Evolutionary conservation across 2,329 filamentous ascomycete genomes (phyloP), one percentile per base, ranked within the genome.

Genomic region (Cercospora sesami): DNA sequence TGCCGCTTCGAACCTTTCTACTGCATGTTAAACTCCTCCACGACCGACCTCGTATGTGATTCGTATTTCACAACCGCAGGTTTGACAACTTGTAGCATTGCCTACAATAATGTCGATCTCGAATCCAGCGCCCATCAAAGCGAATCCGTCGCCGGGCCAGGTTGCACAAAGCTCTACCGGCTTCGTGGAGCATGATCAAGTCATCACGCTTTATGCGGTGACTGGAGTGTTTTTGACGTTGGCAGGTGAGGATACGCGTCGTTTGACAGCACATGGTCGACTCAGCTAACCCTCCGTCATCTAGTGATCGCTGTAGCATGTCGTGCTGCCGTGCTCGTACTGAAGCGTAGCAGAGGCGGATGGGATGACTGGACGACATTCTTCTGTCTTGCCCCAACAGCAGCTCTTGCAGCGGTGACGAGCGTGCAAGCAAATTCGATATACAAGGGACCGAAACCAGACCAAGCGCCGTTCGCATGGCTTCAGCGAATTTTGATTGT

Each of bases 331-430:
- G 59, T 39, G 59, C 33, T 61, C 10, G 18, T 42, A 5, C 8
- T 42, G 23, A 61, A 45, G 33, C 59, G 59, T n/a, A 42, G 23
- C 33, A 23, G 36, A 18, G 59, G 59, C 1, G 31, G 59, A 18
- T 61, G 59, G 59, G 59, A 61, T 26, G 59, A 61, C 59, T 61
- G 59, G 59, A 61, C 36, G 31, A 61, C 39, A 5, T 18, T 61
- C 21, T 61, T 61, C 26, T 61, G 59, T 39, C 33, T 61, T 9
- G 16, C 26, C 8, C 59, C 59, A 3, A 61, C 59, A 33, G 59
- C 59, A 21, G 59, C 59, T 8, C 36, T 61, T 26, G 59, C 59
- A 9, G 59, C 31, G 18, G 7, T 61, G 59, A 48, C 18, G 9
- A 28, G 31, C 39, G 59, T 42, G 21, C 59, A 61, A 26, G 59